Percentiles rank a stretch among this genome's conserved stretches.
These are phyloP conservation scores for Fusarium hostae DNA, from an alignment of 2,329 filamentous ascomycete genomes.

Conservation along the genomic window DNA sequence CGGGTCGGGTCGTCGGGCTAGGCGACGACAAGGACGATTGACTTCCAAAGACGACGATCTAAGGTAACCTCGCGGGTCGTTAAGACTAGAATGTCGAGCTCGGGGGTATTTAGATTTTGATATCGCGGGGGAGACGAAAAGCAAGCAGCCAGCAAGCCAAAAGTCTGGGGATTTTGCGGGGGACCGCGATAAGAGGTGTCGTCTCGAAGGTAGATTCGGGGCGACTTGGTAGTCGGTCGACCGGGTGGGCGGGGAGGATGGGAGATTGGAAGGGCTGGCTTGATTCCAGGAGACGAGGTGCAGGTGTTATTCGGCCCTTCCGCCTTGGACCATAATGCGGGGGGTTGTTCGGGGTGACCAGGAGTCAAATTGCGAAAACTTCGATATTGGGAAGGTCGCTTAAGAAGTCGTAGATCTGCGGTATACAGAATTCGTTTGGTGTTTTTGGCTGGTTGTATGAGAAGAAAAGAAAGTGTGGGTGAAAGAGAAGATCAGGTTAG, in stretches of 20 bases:
- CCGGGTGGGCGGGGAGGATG: slow-evolving; percentile 28
- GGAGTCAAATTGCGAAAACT: slow-evolving; percentile 12
- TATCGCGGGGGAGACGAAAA: slow-evolving; percentile 22
- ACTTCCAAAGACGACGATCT: slow-evolving; percentile 18
- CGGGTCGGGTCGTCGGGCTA: slow-evolving; percentile 16
- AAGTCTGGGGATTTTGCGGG: slow-evolving; percentile 49
- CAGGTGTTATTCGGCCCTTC: slow-evolving; percentile 54
- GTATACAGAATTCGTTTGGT: not conserved
- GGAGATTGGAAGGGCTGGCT: slow-evolving; percentile 35
- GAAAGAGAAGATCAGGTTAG: slow-evolving; percentile 22
- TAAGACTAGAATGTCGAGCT: slow-evolving; percentile 9
- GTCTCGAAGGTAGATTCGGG: slow-evolving; percentile 40
- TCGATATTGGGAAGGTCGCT: slow-evolving; percentile 3
- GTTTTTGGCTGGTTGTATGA: slow-evolving; percentile 1
- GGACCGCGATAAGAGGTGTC: slow-evolving; percentile 36
- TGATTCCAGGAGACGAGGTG: slow-evolving; percentile 41
- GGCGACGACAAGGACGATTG: slow-evolving; percentile 14
- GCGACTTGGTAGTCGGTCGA: slow-evolving; percentile 36
- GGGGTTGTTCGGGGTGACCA: slow-evolving; percentile 37
- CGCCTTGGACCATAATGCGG: slow-evolving; percentile 49
- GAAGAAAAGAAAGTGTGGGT: slow-evolving; percentile 28
- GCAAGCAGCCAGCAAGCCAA: slow-evolving; percentile 30
- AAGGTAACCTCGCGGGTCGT: slow-evolving; percentile 7
- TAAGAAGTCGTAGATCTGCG: not conserved
- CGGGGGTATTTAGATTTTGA: slow-evolving; percentile 14